Conservation (phyloP, 2,329 filamentous ascomycete genomes). For the Calonectria multiphialidica region DNA sequence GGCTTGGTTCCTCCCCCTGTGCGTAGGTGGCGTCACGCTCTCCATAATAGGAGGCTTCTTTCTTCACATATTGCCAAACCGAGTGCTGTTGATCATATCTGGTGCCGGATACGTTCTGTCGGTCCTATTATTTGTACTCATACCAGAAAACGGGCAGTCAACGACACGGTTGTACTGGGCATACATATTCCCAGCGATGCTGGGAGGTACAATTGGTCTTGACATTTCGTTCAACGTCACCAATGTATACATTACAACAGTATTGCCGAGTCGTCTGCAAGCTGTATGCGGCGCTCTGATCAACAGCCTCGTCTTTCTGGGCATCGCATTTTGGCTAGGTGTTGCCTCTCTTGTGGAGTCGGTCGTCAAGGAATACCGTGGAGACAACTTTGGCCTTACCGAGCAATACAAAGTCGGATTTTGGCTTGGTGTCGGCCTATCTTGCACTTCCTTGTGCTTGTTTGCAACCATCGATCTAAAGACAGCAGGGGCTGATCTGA, state of each 20-base stretch:
- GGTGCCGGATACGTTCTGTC: not conserved
- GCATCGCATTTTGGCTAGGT: constrained; percentile 11
- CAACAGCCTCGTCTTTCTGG: constrained; percentile 11
- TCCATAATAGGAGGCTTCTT: constrained; percentile 10
- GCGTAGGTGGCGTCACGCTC: constrained; percentile 9
- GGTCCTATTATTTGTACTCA: constrained; percentile 3
- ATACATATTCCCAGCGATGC: constrained; percentile 70
- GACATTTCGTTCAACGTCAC: constrained; percentile 74
- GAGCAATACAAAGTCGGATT: not conserved
- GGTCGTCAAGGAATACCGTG: not conserved
- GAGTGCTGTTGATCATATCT: not conserved
- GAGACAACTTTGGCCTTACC: not conserved
- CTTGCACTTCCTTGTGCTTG: not conserved
- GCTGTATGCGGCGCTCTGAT: constrained; percentile 10
- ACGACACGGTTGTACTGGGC: constrained; percentile 66
- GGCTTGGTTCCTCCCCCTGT: constrained; percentile 12
- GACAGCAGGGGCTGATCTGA: not conserved
- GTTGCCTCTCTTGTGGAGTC: not conserved
- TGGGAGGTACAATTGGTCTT: constrained; percentile 70
- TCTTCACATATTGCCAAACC: constrained; percentile 8
- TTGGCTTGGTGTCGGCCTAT: not conserved
- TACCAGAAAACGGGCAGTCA: not conserved
- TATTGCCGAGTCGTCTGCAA: not conserved
- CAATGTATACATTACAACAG: constrained; percentile 56
- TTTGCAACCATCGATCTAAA: not conserved